phyloP scores from a whole-genome alignment of 768 basidiomycete genomes.

The Lactarius deliciosus region DNA sequence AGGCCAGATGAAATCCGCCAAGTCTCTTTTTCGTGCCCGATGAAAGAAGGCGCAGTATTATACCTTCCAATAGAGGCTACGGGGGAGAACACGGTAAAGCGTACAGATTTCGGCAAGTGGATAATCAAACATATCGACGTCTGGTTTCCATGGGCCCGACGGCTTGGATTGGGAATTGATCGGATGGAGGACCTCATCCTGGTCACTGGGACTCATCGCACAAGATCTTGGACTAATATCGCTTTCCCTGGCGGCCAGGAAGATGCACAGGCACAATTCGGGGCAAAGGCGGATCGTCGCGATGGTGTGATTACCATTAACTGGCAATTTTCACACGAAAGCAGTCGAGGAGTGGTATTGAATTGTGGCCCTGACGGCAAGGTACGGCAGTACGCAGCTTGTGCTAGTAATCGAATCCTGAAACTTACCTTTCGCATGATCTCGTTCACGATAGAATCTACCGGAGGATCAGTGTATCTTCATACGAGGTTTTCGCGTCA shows the following conservation, averaged over 20 bases:
- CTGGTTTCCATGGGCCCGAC: background rate
- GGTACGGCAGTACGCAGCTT: too few relatives aligned
- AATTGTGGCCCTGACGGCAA: too few relatives aligned
- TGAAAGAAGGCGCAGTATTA: background rate
- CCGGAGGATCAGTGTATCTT: background rate
- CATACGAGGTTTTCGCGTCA: background rate
- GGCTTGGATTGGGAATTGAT: background rate
- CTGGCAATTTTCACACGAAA: too few relatives aligned
- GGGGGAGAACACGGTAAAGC: too few relatives aligned
- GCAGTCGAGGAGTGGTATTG: too few relatives aligned
- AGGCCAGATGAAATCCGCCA: background rate
- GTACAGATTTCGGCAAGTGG: background rate
- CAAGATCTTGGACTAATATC: constrained; percentile 2
- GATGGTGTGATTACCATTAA: too few relatives aligned
- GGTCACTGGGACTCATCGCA: constrained; percentile 7
- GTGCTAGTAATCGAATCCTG: background rate
- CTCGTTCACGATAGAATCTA: background rate
- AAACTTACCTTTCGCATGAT: background rate
- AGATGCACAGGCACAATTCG: background rate
- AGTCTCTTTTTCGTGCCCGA: background rate
- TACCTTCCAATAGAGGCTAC: too few relatives aligned
- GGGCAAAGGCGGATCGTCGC: too few relatives aligned
- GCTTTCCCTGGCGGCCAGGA: background rate
- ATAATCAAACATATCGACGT: background rate
- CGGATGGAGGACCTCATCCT: background rate